Conservation (phyloP, 78 protist genomes). For the Dictyostelium capitatum region DNA sequence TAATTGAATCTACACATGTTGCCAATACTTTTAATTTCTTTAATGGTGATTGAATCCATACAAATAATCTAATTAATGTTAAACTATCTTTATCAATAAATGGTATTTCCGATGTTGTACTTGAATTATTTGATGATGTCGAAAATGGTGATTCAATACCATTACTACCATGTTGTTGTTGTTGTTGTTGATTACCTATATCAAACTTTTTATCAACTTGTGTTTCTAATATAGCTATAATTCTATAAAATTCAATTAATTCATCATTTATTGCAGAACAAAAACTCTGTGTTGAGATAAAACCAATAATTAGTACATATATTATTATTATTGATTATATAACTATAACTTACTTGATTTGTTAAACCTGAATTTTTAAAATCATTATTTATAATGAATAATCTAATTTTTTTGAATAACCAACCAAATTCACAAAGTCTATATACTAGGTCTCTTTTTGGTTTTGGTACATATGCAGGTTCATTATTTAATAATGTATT, state of each 20-base stretch:
- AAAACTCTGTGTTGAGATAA: too few species aligned
- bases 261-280: constrained; percentile 76
- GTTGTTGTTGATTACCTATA: too few species aligned
- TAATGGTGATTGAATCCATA: constrained; percentile 78
- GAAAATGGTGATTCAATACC: constrained; percentile 13
- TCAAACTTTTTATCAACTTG: constrained; percentile 29
- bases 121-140: neutral
- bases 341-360: constrained; percentile 37
- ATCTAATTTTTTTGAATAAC: constrained; percentile 55
- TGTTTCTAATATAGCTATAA: constrained; percentile 56
- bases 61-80: constrained; percentile 62
- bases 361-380: constrained; percentile 43
- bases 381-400: constrained; percentile 15
- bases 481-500: neutral
- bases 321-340: neutral
- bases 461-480: constrained; percentile 32
- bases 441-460: constrained; percentile 32
- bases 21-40: constrained; percentile 24
- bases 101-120: constrained; percentile 18
- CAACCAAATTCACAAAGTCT: constrained; percentile 75
- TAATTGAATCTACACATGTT: constrained; percentile 23
- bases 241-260: constrained; percentile 64
- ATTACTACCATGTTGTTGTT: too few species aligned
- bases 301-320: neutral
- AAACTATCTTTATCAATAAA: neutral